These are phyloP conservation scores for Teratosphaeria pseudoeucalypti DNA, from an alignment of 2,329 filamentous ascomycete genomes.

Conservation along the genomic window DNA sequence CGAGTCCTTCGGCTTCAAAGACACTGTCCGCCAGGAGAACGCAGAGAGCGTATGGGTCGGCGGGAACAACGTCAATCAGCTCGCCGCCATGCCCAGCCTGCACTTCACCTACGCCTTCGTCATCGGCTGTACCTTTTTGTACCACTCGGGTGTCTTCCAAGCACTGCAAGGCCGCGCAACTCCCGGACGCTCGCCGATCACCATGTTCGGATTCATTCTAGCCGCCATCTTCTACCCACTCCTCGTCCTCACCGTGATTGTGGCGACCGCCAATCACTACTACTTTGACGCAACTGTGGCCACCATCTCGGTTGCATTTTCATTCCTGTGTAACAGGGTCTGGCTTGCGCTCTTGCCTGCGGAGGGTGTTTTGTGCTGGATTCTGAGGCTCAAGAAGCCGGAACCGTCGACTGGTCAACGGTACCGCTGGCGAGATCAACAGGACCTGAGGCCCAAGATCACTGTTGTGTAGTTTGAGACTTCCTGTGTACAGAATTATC, in stretches of 20 bases:
- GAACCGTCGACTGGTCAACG: slow-evolving; percentile 45
- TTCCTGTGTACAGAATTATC: not conserved
- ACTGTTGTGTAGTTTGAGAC: not conserved
- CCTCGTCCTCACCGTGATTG: slow-evolving; percentile 41
- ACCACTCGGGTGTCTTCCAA: slow-evolving; percentile 40
- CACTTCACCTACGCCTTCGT: slow-evolving; percentile 46
- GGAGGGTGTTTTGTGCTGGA: slow-evolving; percentile 41
- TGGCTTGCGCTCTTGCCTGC: slow-evolving; percentile 42
- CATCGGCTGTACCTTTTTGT: slow-evolving; percentile 43
- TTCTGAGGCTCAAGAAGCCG: slow-evolving; percentile 42
- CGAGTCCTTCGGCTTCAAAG: slow-evolving; percentile 34
- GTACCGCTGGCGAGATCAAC: not conserved
- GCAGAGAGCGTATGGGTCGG: slow-evolving; percentile 37
- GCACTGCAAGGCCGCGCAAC: slow-evolving; percentile 28
- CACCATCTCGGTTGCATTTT: slow-evolving; percentile 37
- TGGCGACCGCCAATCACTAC: slow-evolving; percentile 55
- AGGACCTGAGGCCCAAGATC: not conserved
- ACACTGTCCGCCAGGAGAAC: slow-evolving; percentile 38
- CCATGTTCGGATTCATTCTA: slow-evolving; percentile 32
- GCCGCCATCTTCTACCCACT: slow-evolving; percentile 33
- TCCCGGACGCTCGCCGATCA: slow-evolving; percentile 7
- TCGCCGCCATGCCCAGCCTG: slow-evolving; percentile 40
- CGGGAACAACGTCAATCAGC: slow-evolving; percentile 36
- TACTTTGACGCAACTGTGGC: slow-evolving; percentile 46
- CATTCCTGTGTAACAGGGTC: slow-evolving; percentile 40